Conservation (phyloP, 2,329 filamentous ascomycete species). For the Gliomastix tumulicola region DNA sequence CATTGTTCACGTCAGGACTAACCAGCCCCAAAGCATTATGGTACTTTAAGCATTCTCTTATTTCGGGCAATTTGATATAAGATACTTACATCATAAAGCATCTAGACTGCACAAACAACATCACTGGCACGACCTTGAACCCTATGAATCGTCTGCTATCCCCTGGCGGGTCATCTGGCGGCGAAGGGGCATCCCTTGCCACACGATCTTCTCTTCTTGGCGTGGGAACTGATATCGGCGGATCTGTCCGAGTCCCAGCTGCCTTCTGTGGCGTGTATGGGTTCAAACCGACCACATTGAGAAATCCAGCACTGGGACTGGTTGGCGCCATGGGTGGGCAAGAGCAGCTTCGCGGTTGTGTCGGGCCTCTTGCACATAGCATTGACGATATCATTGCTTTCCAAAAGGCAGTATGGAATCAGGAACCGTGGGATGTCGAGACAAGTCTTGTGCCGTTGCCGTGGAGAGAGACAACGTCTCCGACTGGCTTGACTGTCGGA, state of each 20-base stretch:
- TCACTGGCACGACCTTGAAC: constrained; percentile 57
- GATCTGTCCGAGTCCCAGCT: constrained; percentile 34
- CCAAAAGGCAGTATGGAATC: constrained; percentile 24
- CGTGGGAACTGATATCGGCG: constrained; percentile 39
- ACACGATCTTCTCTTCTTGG: constrained; percentile 30
- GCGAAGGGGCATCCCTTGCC: constrained; percentile 34
- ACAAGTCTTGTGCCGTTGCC: constrained; percentile 29
- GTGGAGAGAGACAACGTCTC: constrained; percentile 21
- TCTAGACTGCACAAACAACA: constrained; percentile 40
- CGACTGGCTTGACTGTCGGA: constrained; percentile 8
- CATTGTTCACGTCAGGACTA: constrained; percentile 62
- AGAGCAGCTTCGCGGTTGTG: constrained; percentile 22
- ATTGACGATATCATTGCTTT: constrained; percentile 27
- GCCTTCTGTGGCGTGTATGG: constrained; percentile 35
- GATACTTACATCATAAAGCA: background rate
- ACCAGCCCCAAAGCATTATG: constrained; percentile 53
- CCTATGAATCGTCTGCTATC: constrained; percentile 54
- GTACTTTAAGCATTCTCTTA: no score
- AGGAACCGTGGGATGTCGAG: constrained; percentile 32
- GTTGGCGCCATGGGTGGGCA: constrained; percentile 18
- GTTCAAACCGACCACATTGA: constrained; percentile 27
- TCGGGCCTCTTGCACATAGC: constrained; percentile 11
- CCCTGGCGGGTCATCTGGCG: constrained; percentile 59
- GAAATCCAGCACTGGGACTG: constrained; percentile 13
- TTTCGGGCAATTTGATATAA: no score